These are phyloP conservation scores for Penicillium sp. DNA, from an alignment of 2,329 filamentous ascomycete species.

Conservation along the genomic window DNA sequence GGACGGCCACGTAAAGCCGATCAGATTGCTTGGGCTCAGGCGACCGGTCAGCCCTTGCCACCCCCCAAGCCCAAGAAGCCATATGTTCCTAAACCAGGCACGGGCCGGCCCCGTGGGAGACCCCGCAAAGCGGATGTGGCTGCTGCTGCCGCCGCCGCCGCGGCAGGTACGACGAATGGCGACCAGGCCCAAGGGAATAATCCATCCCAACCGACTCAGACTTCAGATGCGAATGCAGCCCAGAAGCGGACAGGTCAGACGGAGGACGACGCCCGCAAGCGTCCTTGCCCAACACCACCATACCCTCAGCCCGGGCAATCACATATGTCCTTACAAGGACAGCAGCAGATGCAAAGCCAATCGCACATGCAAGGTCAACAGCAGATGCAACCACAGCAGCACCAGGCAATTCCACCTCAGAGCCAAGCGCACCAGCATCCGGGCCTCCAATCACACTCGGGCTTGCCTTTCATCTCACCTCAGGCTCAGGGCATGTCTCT, in stretches of 20 bases:
- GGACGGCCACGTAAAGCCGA: slow-evolving; percentile 38
- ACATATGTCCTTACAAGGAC: slow-evolving; percentile 5
- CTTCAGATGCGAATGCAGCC: slow-evolving; percentile 9
- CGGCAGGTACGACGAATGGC: slow-evolving; percentile 18
- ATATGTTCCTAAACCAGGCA: slow-evolving; percentile 26
- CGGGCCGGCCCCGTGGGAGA: slow-evolving; percentile 38
- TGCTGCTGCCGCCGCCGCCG: slow-evolving; percentile 30
- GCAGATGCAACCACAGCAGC: slow-evolving; percentile 15
- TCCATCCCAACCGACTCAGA: slow-evolving; percentile 11
- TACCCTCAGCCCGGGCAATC: slow-evolving; percentile 20
- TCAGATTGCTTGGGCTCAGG: slow-evolving; percentile 26
- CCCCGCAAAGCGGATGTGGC: slow-evolving; percentile 39
- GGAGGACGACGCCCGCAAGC: slow-evolving; percentile 24
- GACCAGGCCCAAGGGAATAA: slow-evolving; percentile 19
- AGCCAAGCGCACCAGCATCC: slow-evolving; percentile 4
- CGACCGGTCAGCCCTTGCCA: slow-evolving; percentile 24
- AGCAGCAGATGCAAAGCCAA: slow-evolving; percentile 9
- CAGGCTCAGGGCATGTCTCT: slow-evolving; percentile 18
- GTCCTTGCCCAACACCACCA: slow-evolving; percentile 23
- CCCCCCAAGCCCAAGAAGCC: slow-evolving; percentile 29
- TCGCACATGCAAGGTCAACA: slow-evolving; percentile 3
- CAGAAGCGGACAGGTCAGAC: slow-evolving; percentile 13
- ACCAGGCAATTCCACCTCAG: slow-evolving; percentile 16
- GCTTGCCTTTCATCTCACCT: neutral
- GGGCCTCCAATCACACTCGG: neutral